These are phyloP conservation scores for Pelargonium cotyledonis DNA, from an alignment of 441 rosid genomes.

Conservation along the genomic window DNA sequence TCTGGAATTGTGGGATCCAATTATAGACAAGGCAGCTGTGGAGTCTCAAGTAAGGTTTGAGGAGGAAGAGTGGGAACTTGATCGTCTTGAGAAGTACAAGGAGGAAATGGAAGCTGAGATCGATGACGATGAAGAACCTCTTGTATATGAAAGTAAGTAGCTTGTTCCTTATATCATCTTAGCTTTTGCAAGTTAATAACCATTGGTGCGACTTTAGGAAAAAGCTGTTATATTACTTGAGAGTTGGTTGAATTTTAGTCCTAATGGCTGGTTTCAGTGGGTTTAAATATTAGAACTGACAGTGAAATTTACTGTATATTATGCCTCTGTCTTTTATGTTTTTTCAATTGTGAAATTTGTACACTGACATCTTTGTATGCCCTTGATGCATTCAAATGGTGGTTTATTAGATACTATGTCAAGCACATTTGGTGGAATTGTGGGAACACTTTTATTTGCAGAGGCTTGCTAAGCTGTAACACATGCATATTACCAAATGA, in stretches of 20 bases:
- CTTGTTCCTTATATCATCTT: constrained; percentile 14
- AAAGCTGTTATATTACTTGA: not conserved
- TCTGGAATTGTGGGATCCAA: constrained; percentile 95
- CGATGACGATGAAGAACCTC: constrained; percentile 98
- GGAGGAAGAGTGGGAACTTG: constrained; percentile 97
- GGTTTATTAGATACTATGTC: not conserved
- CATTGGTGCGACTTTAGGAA: not conserved
- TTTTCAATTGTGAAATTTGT: not conserved
- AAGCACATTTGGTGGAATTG: too few relatives aligned
- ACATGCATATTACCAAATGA: not conserved
- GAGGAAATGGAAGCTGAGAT: constrained; percentile 99
- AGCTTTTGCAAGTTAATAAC: not conserved
- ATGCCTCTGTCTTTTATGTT: not conserved
- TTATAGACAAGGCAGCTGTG: constrained; percentile 65
- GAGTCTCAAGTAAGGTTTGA: constrained; percentile 76
- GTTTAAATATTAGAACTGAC: constrained; percentile 2
- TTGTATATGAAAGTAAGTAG: constrained; percentile 91
- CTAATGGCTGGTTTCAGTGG: not conserved
- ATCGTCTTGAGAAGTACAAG: constrained; percentile 88
- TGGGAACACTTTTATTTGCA: not conserved
- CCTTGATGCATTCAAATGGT: not conserved
- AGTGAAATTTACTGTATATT: not conserved
- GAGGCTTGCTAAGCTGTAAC: not conserved
- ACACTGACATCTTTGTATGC: not conserved
- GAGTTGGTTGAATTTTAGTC: not conserved